These are phyloP conservation scores for Collybia sordida DNA, from an alignment of 768 basidiomycete species.

Conservation along the genomic window DNA sequence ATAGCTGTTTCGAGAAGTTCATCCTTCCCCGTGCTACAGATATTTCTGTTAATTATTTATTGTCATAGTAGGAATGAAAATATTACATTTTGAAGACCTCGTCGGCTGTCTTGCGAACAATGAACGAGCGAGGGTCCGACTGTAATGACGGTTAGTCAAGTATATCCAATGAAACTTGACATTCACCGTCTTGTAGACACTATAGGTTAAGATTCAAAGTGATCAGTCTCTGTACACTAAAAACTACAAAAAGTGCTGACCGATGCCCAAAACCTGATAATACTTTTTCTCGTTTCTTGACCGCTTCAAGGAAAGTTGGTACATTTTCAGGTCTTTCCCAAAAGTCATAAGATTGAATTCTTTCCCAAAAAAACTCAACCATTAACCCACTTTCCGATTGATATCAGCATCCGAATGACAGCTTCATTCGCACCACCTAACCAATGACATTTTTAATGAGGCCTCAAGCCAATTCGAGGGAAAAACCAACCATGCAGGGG, in stretches of 20 bases:
- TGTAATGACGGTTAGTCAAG: conserved; percentile 23
- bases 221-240: too few relatives aligned
- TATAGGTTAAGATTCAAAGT: conserved; percentile 11
- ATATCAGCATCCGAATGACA: conserved; percentile 90
- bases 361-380: too few relatives aligned
- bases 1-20: conserved; percentile 87
- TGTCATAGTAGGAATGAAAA: background rate
- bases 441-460: conserved; percentile 2
- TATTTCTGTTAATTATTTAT: background rate
- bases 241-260: conserved; percentile 27
- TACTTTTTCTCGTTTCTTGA: conserved; percentile 86
- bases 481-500: conserved; percentile 59
- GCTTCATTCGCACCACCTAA: conserved; percentile 89
- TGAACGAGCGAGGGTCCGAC: conserved; percentile 91
- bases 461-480: background rate
- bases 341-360: background rate
- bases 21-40: conserved; percentile 75
- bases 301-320: conserved; percentile 80
- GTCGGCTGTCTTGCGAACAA: conserved; percentile 87
- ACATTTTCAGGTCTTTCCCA: conserved; percentile 72
- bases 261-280: conserved; percentile 91
- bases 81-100: conserved; percentile 87
- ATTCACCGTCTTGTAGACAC: conserved; percentile 74
- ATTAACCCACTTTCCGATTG: conserved; percentile 70
- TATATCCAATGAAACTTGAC: background rate